phyloP scores from a whole-genome alignment of 768 basidiomycete genomes.

The Collybia mongolica region DNA sequence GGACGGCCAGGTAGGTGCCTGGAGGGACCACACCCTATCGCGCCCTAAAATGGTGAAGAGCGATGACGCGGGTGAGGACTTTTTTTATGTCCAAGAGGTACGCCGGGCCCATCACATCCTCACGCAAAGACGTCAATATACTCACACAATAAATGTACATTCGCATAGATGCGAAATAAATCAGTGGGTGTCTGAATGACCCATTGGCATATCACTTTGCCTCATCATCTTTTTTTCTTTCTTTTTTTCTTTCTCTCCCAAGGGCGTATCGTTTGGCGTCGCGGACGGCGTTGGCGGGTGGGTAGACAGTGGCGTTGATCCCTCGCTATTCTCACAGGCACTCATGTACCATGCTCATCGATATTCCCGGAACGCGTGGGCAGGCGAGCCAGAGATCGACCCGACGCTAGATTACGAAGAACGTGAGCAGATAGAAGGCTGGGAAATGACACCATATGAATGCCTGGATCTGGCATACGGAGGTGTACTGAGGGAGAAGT shows the following conservation, averaged over 20 bases:
- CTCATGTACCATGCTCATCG: slow-evolving; percentile 86
- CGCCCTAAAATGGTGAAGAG: slow-evolving; percentile 38
- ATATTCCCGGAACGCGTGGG: slow-evolving; percentile 72
- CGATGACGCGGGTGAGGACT: slow-evolving; percentile 46
- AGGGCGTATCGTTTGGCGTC: slow-evolving; percentile 81
- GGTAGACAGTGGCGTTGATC: slow-evolving; percentile 81
- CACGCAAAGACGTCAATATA: neutral
- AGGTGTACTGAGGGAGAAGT: slow-evolving; percentile 66
- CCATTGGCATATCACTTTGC: slow-evolving; percentile 27
- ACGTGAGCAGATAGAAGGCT: slow-evolving; percentile 65
- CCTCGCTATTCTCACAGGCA: slow-evolving; percentile 86
- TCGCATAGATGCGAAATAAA: slow-evolving; percentile 65
- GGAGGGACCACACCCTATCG: slow-evolving; percentile 66
- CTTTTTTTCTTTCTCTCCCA: slow-evolving; percentile 4
- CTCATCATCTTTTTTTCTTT: slow-evolving; percentile 1
- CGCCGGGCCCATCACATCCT: slow-evolving; percentile 18
- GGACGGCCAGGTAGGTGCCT: slow-evolving; percentile 58
- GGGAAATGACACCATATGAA: slow-evolving; percentile 71
- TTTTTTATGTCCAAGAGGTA: slow-evolving; percentile 66
- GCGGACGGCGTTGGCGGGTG: slow-evolving; percentile 96
- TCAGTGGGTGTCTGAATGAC: slow-evolving; percentile 58
- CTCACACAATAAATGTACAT: slow-evolving; percentile 3
- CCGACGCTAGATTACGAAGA: slow-evolving; percentile 74
- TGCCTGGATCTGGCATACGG: slow-evolving; percentile 73
- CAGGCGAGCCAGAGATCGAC: slow-evolving; percentile 81